A percentile compares a stretch with the other conserved stretches of the same genome.
Evolutionary conservation across 768 basidiomycete genomes (phyloP).

Genomic region (Crucibulum laeve): DNA sequence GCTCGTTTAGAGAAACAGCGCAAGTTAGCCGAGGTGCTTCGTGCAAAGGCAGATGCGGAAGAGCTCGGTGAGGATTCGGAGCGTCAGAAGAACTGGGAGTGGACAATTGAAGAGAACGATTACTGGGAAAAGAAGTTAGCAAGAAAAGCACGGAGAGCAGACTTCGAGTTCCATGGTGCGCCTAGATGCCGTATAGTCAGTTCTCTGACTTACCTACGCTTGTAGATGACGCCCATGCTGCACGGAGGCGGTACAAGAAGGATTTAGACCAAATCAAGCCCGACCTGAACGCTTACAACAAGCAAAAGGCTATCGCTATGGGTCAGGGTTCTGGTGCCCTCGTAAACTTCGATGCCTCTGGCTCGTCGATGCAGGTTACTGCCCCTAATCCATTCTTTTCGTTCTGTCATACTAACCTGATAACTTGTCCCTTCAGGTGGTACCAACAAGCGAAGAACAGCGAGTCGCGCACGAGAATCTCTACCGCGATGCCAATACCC

Average conservation of each 20-base stretch:
- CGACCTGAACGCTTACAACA: conserved; percentile 81
- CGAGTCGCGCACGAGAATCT: conserved; percentile 72
- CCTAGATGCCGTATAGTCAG: conserved; percentile 7
- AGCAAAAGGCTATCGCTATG: conserved; percentile 82
- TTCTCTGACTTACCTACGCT: conserved; percentile 2
- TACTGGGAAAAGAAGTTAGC: conserved; percentile 91
- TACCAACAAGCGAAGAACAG: conserved; percentile 57
- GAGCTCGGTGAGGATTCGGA: conserved; percentile 92
- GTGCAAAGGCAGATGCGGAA: conserved; percentile 83
- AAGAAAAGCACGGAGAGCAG: conserved; percentile 77
- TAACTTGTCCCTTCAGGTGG: conserved; percentile 28
- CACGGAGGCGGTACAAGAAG: conserved; percentile 87
- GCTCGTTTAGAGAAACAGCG: conserved; percentile 86
- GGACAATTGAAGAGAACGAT: conserved; percentile 93
- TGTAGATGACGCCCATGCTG: conserved; percentile 86
- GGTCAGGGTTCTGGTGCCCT: conserved; percentile 72
- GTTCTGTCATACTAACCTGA: conserved; percentile 6
- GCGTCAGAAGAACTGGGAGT: conserved; percentile 91
- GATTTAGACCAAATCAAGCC: conserved; percentile 87
- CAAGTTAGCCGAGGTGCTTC: conserved; percentile 82
- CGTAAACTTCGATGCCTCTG: conserved; percentile 49
- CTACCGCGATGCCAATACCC: conserved; percentile 90
- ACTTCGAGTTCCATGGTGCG: conserved; percentile 90
- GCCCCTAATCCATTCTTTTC: neutral
- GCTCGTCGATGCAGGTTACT: conserved; percentile 29